Base-by-base conservation (phyloP, 2,329 filamentous ascomycete species). In the Amylocarpus encephaloides region DNA sequence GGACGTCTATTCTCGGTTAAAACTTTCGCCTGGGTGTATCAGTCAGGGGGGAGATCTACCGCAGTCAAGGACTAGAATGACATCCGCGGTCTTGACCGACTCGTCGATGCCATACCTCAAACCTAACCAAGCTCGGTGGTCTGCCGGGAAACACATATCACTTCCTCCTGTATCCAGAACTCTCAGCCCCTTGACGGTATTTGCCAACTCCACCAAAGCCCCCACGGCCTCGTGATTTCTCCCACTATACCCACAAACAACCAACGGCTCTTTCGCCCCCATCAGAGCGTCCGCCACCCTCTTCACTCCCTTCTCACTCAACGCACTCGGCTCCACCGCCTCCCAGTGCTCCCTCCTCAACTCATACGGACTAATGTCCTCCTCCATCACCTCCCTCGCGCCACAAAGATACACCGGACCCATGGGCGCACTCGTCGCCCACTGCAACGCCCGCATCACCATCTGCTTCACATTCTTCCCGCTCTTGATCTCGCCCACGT, bases 61-160 rank as follows among this genome's bases (percentile, higher is more conserved):
- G 56, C 89, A 94, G 67, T 96, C 86, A 19, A 95, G 64, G 2
- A 95, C 84, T 1, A 96, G 59, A 52, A 96, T 94, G 10, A 89
- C 79, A 65, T 96, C 92, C 0, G 91, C 88, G 0, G 80, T 80
- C 41, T 75, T 78, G 64, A 95, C 87, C 38, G 76, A 74, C 1
- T 87, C 80, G 46, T 95, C 86, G 2, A 79, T 75, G 2, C 88
- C 88, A 60, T 83, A 94, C 39, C 82, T 77, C 46, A 93, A 67
- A 2, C 91, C 85, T 11, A 88, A 64, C 71, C 79, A 88, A 0
- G 70, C 80, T 1, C 77, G 80, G 59, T 90, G 85, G 48, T 84
- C 73, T 0, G 79, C 82, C 0, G 85, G 86, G 68, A 91, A 90
- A 62, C 83, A 87, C 85, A 92, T 88, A 62, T 91, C 86, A 60